A percentile compares a stretch with the other conserved stretches of the same genome.
phyloP scores from a whole-genome alignment of 306 rosid genomes.

The Malus sylvestris region DNA sequence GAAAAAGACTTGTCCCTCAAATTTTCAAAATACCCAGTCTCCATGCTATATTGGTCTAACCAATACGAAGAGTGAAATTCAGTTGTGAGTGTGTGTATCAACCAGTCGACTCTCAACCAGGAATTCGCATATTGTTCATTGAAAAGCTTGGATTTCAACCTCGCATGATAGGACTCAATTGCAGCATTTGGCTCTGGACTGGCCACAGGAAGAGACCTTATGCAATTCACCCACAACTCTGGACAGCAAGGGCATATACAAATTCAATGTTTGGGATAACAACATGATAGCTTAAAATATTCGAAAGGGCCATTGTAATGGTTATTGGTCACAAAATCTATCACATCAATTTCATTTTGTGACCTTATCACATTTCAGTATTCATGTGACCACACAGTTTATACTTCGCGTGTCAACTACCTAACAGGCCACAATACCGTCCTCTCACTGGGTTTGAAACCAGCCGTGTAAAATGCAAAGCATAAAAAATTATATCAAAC shows the following conservation, averaged over 20 bases:
- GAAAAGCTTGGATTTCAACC: constrained; percentile 54
- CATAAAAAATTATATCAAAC: neutral
- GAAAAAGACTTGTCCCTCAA: constrained; percentile 42
- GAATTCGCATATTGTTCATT: constrained; percentile 40
- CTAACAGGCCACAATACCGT: neutral
- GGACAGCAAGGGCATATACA: constrained; percentile 26
- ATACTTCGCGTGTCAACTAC: neutral
- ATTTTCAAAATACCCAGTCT: constrained; percentile 54
- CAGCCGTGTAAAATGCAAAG: neutral
- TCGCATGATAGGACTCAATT: constrained; percentile 59
- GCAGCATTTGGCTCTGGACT: constrained; percentile 64
- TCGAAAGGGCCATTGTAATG: neutral
- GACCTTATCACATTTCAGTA: neutral
- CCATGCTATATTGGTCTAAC: constrained; percentile 62
- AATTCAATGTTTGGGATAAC: constrained; percentile 9
- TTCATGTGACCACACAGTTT: neutral
- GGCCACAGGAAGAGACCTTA: constrained; percentile 50
- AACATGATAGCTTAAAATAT: neutral
- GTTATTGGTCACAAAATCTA: neutral
- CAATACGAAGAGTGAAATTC: constrained; percentile 59
- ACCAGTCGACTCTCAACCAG: constrained; percentile 64
- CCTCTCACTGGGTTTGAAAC: neutral
- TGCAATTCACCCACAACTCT: constrained; percentile 61
- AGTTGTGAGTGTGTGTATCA: constrained; percentile 58
- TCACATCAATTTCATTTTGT: neutral